Evolutionary conservation across 1,139 yeast species (phyloP).

Genomic region (Scheffersomyces quercinus): DNA sequence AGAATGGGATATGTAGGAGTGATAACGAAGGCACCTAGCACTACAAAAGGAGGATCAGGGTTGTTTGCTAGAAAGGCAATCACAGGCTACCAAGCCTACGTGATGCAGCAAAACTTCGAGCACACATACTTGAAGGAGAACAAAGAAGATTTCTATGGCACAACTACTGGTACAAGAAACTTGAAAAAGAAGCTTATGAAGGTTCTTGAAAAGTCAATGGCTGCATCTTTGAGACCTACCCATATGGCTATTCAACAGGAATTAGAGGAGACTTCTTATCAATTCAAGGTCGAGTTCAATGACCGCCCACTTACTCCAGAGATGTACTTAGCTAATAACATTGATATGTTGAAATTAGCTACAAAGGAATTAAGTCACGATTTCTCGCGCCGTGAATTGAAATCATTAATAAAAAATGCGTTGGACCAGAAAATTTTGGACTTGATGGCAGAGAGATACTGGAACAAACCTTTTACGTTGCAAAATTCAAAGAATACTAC

Average conservation of each 20-base stretch:
- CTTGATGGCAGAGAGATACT: slow-evolving; percentile 83
- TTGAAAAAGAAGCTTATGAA: slow-evolving; percentile 80
- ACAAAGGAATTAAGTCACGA: slow-evolving; percentile 83
- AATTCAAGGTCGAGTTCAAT: slow-evolving; percentile 93
- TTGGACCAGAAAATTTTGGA: slow-evolving; percentile 88
- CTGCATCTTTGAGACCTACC: slow-evolving; percentile 84
- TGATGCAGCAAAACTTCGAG: slow-evolving; percentile 70
- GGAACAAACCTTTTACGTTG: slow-evolving; percentile 66
- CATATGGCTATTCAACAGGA: slow-evolving; percentile 84
- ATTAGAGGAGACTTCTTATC: slow-evolving; percentile 88
- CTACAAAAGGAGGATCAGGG: slow-evolving; percentile 15
- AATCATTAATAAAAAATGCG: slow-evolving; percentile 75
- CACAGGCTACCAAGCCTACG: slow-evolving; percentile 47
- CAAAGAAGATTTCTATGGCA: slow-evolving; percentile 59
- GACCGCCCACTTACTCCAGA: slow-evolving; percentile 93
- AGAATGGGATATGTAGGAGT: slow-evolving; percentile 98
- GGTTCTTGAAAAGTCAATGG: slow-evolving; percentile 90
- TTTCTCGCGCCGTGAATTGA: slow-evolving; percentile 81
- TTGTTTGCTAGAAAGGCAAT: slow-evolving; percentile 38
- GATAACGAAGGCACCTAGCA: slow-evolving; percentile 72
- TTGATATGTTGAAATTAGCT: slow-evolving; percentile 82
- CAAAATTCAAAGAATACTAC: slow-evolving; percentile 12
- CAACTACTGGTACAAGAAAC: slow-evolving; percentile 74
- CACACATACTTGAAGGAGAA: slow-evolving; percentile 58
- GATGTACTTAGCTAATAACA: slow-evolving; percentile 87